Conservation (phyloP, 179 eudicot species). For the Corrigiola litoralis region DNA sequence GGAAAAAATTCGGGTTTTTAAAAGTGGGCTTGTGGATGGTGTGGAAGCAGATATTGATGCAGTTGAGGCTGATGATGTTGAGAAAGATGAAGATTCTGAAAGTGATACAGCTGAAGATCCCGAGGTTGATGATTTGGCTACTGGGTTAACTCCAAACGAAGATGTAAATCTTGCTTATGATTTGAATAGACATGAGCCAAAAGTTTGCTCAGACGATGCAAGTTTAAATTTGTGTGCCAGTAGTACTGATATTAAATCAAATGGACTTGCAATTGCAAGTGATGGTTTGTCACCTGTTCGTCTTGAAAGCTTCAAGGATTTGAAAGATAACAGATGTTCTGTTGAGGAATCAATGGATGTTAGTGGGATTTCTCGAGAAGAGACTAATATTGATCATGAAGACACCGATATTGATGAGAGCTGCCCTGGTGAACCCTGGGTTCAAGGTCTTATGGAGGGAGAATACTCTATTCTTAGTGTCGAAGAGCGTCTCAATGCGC, state of each 20-base stretch:
- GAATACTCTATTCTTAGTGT: slow-evolving; percentile 74
- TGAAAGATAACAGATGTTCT: slow-evolving; percentile 26
- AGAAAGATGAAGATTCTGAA: slow-evolving; percentile 82
- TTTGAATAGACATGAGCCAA: slow-evolving; percentile 24
- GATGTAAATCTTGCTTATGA: slow-evolving; percentile 32
- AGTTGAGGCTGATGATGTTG: slow-evolving; percentile 58
- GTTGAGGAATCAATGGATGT: slow-evolving; percentile 30
- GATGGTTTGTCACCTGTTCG: slow-evolving; percentile 30
- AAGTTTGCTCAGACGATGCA: slow-evolving; percentile 34
- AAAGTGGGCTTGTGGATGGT: slow-evolving; percentile 55
- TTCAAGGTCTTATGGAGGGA: slow-evolving; percentile 77
- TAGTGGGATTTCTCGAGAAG: slow-evolving; percentile 26
- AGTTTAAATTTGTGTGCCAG: slow-evolving; percentile 23
- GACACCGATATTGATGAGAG: slow-evolving; percentile 65
- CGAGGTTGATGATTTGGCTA: slow-evolving; percentile 64
- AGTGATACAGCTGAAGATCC: slow-evolving; percentile 87
- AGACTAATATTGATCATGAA: slow-evolving; percentile 41
- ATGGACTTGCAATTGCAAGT: slow-evolving; percentile 34
- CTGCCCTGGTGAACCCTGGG: slow-evolving; percentile 69
- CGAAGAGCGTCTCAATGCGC: slow-evolving; percentile 86
- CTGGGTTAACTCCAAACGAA: slow-evolving; percentile 40
- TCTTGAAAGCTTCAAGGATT: slow-evolving; percentile 24
- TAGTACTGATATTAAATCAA: slow-evolving; percentile 23
- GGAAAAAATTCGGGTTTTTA: slow-evolving; percentile 58
- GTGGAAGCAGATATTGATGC: slow-evolving; percentile 64